Evolutionary conservation across 192 early-diverging fungal species (phyloP), one percentile per base, ranked within the genome.

Genomic region (Podila horticola): DNA sequence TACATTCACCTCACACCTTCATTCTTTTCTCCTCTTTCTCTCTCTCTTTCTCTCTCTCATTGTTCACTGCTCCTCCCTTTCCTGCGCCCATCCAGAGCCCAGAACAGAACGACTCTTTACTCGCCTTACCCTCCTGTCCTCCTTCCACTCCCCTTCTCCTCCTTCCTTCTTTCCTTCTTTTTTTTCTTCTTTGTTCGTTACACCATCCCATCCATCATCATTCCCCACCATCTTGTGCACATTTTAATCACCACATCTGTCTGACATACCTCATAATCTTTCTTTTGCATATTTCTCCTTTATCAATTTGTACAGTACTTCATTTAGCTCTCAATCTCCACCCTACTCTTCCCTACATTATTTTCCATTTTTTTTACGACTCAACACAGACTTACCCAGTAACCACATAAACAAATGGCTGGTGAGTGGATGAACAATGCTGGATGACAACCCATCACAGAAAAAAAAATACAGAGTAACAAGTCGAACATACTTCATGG

Each of bases 21-120:
- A 50, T 50, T 50, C 49, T 12, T 11, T 50, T 50, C 20, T 50
- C 45, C 15, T 48, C 45, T 55, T 45, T 45, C 41, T 26, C 52
- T n/a, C 52, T 55, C 17, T 55, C 19, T 55, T 45, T 45, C 41
- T 26, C 52, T n/a, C 52, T 55, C 17, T 55, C 19, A 7, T 55
- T 24, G 19, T 55, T 24, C 52, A 9, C 52, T 24, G 5, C 52
- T 2, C 8, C 7, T 19, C 50, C 20, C 50, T 19, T 52, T 8
- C 22, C 24, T 55, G 52, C 52, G 52, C 52, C 52, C 52, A 55
- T 26, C 52, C 52, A 24, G 52, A 55, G 52, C 52, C 52, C 52
- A 55, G 41, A 45, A 45, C 41, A 45, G 41, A 45, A 45, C 41
- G 41, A 45, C 34, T 36, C 34, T 36, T 36, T 7, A 9, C 34